Evolutionary conservation across 2,329 filamentous ascomycete species (phyloP).

Genomic region (Huntiella moniliformis): DNA sequence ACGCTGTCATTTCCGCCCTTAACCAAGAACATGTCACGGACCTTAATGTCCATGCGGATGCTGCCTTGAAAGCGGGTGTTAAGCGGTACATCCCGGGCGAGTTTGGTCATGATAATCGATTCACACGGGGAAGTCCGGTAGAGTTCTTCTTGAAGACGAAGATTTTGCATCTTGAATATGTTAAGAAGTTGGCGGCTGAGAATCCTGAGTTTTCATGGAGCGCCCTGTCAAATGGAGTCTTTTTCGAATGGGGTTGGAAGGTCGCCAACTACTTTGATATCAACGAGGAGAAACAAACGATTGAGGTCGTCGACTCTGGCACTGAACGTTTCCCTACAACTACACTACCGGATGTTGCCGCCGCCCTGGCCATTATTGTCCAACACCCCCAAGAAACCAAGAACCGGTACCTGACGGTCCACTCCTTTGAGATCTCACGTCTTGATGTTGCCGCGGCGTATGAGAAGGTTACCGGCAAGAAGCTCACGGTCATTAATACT

Average conservation of each 20-base stretch:
- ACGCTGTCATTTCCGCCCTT: constrained; percentile 30
- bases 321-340: constrained; percentile 28
- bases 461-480: constrained; percentile 28
- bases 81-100: constrained; percentile 44
- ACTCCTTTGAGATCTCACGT: constrained; percentile 27
- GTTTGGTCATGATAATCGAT: constrained; percentile 23
- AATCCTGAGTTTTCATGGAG: constrained; percentile 31
- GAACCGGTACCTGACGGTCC: constrained; percentile 30
- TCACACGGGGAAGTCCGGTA: constrained; percentile 17
- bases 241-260: constrained; percentile 30
- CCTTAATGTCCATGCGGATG: constrained; percentile 31
- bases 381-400: constrained; percentile 31
- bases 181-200: constrained; percentile 22
- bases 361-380: constrained; percentile 30
- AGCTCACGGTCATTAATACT: constrained; percentile 23
- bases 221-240: constrained; percentile 24
- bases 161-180: constrained; percentile 21
- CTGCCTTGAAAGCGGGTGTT: constrained; percentile 39
- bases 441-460: constrained; percentile 25
- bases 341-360: constrained; percentile 26
- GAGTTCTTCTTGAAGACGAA: constrained; percentile 31
- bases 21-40: constrained; percentile 21
- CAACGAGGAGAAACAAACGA: constrained; percentile 22
- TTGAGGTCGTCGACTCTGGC: constrained; percentile 31
- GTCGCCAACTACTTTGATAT: constrained; percentile 20